Evolutionary conservation across 192 early-diverging fungal genomes (phyloP), one percentile per base, ranked within the genome.

Genomic region (Podila minutissima): DNA sequence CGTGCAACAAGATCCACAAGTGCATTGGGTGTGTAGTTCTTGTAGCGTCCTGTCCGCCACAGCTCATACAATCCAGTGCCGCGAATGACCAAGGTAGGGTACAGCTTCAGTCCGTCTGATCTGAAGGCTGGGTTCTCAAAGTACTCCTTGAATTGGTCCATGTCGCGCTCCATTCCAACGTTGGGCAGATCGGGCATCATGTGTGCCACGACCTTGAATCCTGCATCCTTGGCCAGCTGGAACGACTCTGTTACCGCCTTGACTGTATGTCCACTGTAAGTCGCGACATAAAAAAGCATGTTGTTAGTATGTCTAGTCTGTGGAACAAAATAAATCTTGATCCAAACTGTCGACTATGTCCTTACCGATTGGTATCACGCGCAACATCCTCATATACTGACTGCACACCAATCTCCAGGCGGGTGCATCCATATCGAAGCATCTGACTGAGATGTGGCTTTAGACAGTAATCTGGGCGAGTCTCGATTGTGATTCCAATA

Each of bases 171-270:
- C 97, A 99, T 99, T 20, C 97, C 97, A 13, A 99, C 97, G 74
- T 99, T 99, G 3, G 98, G 97, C 65, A 99, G 85, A 87, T 99
- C 97, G 12, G 98, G 98, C 98, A 99, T 99, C 98, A 99, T 99
- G 69, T 99, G 98, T 19, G 97, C 92, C 12, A 99, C 98, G 0
- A 99, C 93, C 78, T 99, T 99, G 88, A 96, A 99, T 13, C 98
- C 98, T 22, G 97, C 94, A 72, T 99, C 98, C 83, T 99, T 99
- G 67, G 94, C 94, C 62, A 99, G 84, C 55, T 99, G 97, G 83
- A 99, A 99, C 20, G 95, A 95, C 83, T 99, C 98, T 75, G 93
- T 95, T 0, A 99, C 98, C 2, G 98, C 96, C 62, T 94, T 95
- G 64, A 99, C 98, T 19, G 98, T 99, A 76, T 99, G 98, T 35